Evolutionary conservation across 2,329 filamentous ascomycete genomes (phyloP).

Genomic region (Diaporthe aspalathi): DNA sequence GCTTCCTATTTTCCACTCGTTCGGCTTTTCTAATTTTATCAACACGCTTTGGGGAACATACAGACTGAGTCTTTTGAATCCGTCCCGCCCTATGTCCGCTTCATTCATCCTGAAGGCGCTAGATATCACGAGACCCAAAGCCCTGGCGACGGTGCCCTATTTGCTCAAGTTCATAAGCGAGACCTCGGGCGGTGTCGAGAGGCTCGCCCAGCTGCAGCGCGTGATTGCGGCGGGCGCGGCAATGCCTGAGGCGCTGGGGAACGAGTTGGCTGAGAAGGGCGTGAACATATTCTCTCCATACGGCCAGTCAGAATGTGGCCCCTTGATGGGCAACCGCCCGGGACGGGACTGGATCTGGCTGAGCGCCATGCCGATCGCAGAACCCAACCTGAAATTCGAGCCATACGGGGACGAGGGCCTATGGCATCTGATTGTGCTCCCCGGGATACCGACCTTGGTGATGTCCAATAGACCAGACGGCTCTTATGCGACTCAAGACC

Average conservation of each 20-base stretch:
- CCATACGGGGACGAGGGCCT: constrained; percentile 21
- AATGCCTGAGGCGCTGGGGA: constrained; percentile 19
- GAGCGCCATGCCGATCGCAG: background rate
- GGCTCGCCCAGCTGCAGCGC: constrained; percentile 6
- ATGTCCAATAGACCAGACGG: constrained; percentile 28
- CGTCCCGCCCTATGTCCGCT: constrained; percentile 21
- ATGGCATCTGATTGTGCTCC: constrained; percentile 17
- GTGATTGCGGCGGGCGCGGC: constrained; percentile 7
- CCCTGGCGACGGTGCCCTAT: constrained; percentile 18
- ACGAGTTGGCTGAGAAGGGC: background rate
- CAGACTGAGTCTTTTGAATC: constrained; percentile 6
- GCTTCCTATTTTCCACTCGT: constrained; percentile 9
- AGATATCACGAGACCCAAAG: background rate
- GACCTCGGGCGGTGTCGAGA: background rate
- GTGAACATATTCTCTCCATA: background rate
- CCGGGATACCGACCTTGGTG: background rate
- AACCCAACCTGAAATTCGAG: constrained; percentile 18
- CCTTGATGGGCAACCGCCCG: background rate
- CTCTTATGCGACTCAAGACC: constrained; percentile 22
- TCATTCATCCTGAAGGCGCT: constrained; percentile 10
- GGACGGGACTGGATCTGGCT: constrained; percentile 24
- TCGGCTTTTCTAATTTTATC: background rate
- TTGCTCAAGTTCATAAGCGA: constrained; percentile 26
- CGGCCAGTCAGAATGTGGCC: constrained; percentile 28
- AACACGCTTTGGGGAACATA: background rate